Evolutionary conservation across 2,329 filamentous ascomycete species (phyloP).

Genomic region (Pyrenophora teres): DNA sequence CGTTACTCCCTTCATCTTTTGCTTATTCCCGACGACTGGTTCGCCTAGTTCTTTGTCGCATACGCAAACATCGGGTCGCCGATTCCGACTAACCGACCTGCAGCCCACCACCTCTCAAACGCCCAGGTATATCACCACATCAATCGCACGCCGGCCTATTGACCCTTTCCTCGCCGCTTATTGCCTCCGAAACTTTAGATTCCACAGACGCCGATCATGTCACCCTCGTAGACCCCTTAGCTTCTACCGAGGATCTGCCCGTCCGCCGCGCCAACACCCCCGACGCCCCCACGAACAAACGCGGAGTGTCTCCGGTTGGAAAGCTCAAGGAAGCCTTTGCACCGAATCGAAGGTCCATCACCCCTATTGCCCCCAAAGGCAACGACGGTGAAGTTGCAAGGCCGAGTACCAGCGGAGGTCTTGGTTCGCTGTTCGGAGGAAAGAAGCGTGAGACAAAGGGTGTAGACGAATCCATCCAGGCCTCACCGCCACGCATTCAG

Average conservation of each 20-base stretch:
- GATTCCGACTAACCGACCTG: slow-evolving; percentile 31
- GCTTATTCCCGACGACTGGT: slow-evolving; percentile 6
- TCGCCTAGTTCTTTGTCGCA: slow-evolving; percentile 20
- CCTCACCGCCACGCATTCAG: slow-evolving; percentile 41
- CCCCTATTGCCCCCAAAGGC: slow-evolving; percentile 30
- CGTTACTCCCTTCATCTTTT: slow-evolving; percentile 8
- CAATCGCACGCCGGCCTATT: slow-evolving; percentile 56
- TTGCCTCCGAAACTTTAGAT: slow-evolving; percentile 49
- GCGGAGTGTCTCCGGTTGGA: slow-evolving; percentile 71
- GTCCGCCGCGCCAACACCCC: slow-evolving; percentile 41
- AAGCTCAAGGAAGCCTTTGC: slow-evolving; percentile 75
- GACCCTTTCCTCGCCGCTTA: slow-evolving; percentile 56
- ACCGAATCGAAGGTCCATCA: slow-evolving; percentile 35
- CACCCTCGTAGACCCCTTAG: slow-evolving; percentile 39
- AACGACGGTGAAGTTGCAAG: slow-evolving; percentile 46
- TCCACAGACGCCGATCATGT: slow-evolving; percentile 26
- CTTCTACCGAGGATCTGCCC: slow-evolving; percentile 34
- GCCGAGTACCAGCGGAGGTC: slow-evolving; percentile 48
- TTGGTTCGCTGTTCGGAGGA: slow-evolving; percentile 51
- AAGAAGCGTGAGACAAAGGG: slow-evolving; percentile 40
- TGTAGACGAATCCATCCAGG: slow-evolving; percentile 34
- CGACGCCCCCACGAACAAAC: slow-evolving; percentile 50
- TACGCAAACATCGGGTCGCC: slow-evolving; percentile 18
- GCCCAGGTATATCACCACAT: slow-evolving; percentile 53
- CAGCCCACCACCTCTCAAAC: slow-evolving; percentile 41